Evolutionary conservation across 495 filamentous ascomycete genomes (phyloP).

Genomic region (Trichoderma orchidacearum): DNA sequence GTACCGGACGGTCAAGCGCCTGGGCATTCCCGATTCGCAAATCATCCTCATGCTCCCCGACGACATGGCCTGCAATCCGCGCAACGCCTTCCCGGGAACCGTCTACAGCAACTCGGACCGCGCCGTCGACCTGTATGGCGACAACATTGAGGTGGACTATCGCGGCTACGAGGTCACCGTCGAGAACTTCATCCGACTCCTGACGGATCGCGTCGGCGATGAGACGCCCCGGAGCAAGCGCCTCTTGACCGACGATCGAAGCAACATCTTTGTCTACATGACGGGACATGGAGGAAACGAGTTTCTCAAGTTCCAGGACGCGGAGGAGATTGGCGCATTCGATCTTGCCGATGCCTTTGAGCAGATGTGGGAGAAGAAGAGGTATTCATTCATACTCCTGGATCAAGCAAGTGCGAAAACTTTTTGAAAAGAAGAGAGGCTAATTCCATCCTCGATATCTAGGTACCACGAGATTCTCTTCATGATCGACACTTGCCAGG

Average conservation of each 20-base stretch:
- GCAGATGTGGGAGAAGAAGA: conserved; percentile 99
- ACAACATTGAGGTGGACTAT: conserved; percentile 99
- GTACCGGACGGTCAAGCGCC: conserved; percentile 94
- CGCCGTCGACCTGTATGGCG: conserved; percentile 88
- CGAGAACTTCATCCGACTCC: conserved; percentile 91
- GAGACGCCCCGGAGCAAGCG: conserved; percentile 91
- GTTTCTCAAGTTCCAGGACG: conserved; percentile 96
- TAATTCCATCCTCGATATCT: not conserved
- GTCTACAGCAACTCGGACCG: conserved; percentile 98
- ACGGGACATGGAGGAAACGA: conserved; percentile 97
- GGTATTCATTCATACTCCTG: conserved; percentile 45
- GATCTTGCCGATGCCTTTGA: conserved; percentile 96
- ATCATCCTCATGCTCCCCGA: conserved; percentile 99
- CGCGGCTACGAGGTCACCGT: conserved; percentile 97
- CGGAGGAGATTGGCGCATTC: conserved; percentile 92
- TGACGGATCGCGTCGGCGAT: conserved; percentile 85
- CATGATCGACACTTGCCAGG: conserved; percentile 99
- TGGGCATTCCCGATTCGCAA: conserved; percentile 95
- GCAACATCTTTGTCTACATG: conserved; percentile 98
- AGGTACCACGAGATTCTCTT: conserved; percentile 91
- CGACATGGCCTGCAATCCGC: conserved; percentile 98
- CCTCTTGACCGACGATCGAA: conserved; percentile 79
- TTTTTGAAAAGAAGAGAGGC: not conserved
- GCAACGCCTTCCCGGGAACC: conserved; percentile 92
- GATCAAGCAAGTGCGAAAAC: too few species aligned